These are phyloP conservation scores for Calcarisporium arbuscula DNA, from an alignment of 2,329 filamentous ascomycete species.

Conservation along the genomic window DNA sequence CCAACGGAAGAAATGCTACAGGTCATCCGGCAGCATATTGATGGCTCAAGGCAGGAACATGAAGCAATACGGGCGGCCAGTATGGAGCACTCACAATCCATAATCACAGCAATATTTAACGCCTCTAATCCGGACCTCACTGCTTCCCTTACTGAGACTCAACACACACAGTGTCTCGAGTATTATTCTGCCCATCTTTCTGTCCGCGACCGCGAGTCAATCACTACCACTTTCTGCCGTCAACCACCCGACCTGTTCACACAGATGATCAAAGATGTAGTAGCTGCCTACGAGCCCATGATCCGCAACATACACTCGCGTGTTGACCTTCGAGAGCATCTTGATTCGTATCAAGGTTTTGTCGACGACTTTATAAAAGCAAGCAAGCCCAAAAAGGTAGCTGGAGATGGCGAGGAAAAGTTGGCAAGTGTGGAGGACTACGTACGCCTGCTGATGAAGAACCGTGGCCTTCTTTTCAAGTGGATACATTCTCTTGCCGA, in stretches of 20 bases:
- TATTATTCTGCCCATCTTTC: conserved; percentile 67
- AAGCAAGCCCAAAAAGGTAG: conserved; percentile 36
- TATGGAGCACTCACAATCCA: conserved; percentile 45
- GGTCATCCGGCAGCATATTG: conserved; percentile 53
- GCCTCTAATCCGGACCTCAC: conserved; percentile 38
- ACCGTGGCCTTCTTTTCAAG: conserved; percentile 57
- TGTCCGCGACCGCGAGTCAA: conserved; percentile 66
- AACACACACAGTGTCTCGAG: conserved; percentile 60
- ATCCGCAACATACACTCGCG: conserved; percentile 66
- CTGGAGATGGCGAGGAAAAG: conserved; percentile 16
- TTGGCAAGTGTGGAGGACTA: conserved; percentile 65
- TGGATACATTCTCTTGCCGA: conserved; percentile 66
- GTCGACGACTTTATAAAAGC: conserved; percentile 63
- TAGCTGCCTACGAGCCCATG: conserved; percentile 66
- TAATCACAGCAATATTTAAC: conserved; percentile 60
- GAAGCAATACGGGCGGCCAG: conserved; percentile 54
- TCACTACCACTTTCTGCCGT: conserved; percentile 60
- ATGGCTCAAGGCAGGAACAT: conserved; percentile 47
- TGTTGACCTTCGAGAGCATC: conserved; percentile 63
- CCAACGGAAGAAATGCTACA: conserved; percentile 56
- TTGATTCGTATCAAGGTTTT: conserved; percentile 62
- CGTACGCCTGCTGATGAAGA: conserved; percentile 57
- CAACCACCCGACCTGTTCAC: conserved; percentile 69
- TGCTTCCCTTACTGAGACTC: conserved; percentile 45
- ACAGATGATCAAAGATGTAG: conserved; percentile 54